Percentiles rank a stretch among this genome's conserved stretches.
Evolutionary conservation across 805 yeast species (phyloP).

Genomic region (Candida verbasci): DNA sequence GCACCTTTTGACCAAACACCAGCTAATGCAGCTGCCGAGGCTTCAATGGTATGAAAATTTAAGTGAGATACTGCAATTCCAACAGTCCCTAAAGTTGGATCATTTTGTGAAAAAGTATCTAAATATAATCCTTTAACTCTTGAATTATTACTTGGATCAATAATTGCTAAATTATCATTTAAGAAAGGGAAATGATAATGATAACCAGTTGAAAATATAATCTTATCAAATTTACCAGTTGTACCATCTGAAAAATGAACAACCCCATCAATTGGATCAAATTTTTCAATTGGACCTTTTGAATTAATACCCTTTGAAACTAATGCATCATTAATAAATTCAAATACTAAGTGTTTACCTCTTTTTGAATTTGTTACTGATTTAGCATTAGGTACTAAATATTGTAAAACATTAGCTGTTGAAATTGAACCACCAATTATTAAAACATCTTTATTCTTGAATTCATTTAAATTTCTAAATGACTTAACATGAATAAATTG

Average conservation of each 20-base stretch:
- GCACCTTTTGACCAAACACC: constrained; percentile 46
- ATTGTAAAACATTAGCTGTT: constrained; percentile 42
- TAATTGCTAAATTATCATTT: constrained; percentile 17
- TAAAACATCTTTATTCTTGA: constrained; percentile 35
- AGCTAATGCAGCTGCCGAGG: constrained; percentile 50
- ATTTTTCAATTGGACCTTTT: constrained; percentile 23
- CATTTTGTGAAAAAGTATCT: constrained; percentile 36
- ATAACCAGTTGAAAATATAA: constrained; percentile 51
- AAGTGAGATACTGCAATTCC: constrained; percentile 41
- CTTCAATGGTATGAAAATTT: constrained; percentile 48
- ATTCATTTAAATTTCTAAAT: constrained; percentile 46
- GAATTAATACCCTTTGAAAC: constrained; percentile 25
- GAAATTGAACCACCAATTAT: constrained; percentile 43
- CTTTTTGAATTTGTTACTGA: constrained; percentile 23
- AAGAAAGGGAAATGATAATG: constrained; percentile 44
- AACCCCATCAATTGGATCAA: constrained; percentile 19
- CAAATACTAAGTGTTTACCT: constrained; percentile 22
- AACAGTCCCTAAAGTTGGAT: constrained; percentile 39
- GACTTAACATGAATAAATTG: constrained; percentile 55
- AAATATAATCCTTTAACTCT: constrained; percentile 35
- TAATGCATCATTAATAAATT: constrained; percentile 37
- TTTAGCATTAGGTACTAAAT: constrained; percentile 24
- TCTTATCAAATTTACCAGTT: constrained; percentile 28
- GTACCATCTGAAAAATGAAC: constrained; percentile 25
- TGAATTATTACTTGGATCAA: constrained; percentile 20